phyloP scores from a whole-genome alignment of 495 filamentous ascomycete genomes.

The Thermothielavioides terrestris region DNA sequence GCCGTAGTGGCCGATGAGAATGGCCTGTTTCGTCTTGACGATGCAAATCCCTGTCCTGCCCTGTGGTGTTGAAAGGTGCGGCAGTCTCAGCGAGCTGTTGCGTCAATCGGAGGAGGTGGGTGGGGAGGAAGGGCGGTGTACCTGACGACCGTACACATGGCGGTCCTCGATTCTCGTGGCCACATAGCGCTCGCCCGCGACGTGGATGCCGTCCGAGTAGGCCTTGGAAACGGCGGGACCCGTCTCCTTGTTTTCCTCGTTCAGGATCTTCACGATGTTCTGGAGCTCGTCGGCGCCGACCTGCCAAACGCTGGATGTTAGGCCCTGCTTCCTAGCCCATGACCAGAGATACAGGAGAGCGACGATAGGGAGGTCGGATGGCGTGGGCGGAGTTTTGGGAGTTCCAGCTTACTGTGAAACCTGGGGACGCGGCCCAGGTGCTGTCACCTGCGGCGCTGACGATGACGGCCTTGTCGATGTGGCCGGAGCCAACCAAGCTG shows the following conservation, averaged over 20 bases:
- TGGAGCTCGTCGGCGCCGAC: conserved; percentile 53
- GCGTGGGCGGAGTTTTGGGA: background rate
- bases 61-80: conserved; percentile 35
- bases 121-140: conserved; percentile 30
- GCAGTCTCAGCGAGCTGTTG: background rate
- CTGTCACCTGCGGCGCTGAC: conserved; percentile 72
- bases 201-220: conserved; percentile 53
- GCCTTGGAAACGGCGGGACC: conserved; percentile 40
- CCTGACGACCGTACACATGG: conserved; percentile 80
- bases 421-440: conserved; percentile 65
- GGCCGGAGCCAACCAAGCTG: conserved; percentile 74
- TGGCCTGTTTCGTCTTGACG: conserved; percentile 73
- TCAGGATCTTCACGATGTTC: conserved; percentile 37
- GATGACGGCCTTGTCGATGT: conserved; percentile 84
- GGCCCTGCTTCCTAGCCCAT: background rate
- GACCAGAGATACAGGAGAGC: background rate
- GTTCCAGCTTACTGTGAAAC: conserved; percentile 56
- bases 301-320: conserved; percentile 32
- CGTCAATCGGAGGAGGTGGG: background rate
- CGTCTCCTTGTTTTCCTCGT: conserved; percentile 20
- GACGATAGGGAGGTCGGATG: background rate
- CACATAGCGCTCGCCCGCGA: conserved; percentile 64
- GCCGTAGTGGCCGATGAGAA: conserved; percentile 78
- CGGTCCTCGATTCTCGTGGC: conserved; percentile 62
- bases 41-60: conserved; percentile 72